Base-by-base conservation (phyloP, 495 filamentous ascomycete genomes). In the Hypoxylon rickii region DNA sequence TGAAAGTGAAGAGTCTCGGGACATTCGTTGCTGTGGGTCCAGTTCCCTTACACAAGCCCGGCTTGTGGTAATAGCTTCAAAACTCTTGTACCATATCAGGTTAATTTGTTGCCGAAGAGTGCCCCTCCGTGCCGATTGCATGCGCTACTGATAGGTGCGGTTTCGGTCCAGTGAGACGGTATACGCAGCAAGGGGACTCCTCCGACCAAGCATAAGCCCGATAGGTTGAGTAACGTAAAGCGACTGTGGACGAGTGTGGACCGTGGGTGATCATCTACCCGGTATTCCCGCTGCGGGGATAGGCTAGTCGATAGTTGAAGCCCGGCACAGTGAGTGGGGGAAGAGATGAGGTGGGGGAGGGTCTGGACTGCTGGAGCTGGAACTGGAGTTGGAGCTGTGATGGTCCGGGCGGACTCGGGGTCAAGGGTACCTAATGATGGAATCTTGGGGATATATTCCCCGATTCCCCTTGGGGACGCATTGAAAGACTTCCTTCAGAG, bases 251-350 rank as follows among this genome's bases (percentile, higher is more conserved):
- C n/a, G n/a, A n/a, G 24, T 29, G 24, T 29, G 24, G 34, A 4
- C 7, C 16, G 19, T 39, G 59, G 59, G 49, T 44, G 20, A 57
- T 63, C 44, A 57, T 53, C 53, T 44, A 21, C 41, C 58, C 58
- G 51, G 21, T 38, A 38, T 20, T 51, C 16, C 41, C 47, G 43
- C 12, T 55, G 52, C 33, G 58, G 52, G 34, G 57, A 61, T 18
- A 29, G 33, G 32, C 26, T 31, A 11, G 5, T 11, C 5, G 26
- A 5, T 31, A 5, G 5, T 31, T 5, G 26, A 31, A 31, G 26
- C 5, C 26, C 26, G 22, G 12, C 26, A 55, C 47, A 55, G 26
- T 18, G 33, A 47, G 8, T 41, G 33, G 44, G 45, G 44, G 21
- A 31, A 34, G 33, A 31, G 3, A 47, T 17, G 16, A 50, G 45